Base-by-base conservation (phyloP, 306 rosid genomes). In the Cicer bijugum region DNA sequence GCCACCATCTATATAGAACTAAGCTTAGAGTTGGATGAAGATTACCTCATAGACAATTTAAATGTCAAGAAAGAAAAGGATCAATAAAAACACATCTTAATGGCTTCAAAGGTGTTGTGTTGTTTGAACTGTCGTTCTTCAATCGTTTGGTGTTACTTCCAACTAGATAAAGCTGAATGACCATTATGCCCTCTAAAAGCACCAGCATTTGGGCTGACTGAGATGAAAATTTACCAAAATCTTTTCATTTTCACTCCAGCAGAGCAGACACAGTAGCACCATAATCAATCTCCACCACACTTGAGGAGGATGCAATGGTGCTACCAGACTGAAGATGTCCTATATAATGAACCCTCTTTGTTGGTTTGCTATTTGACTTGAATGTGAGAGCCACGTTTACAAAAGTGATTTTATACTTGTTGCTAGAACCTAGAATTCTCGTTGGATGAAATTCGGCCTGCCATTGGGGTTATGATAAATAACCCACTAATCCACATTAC, bases 131-230 rank as follows among this genome's bases (percentile, higher is more conserved):
- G 58, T 42, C 8, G 11, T 53, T 52, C 38, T 37, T 33, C 17
- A 16, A 23, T 70, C 16, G 6, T 68, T 33, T 35, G 1, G 33
- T 35, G 60, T 9, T 38, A 38, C 23, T 37, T 56, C 20, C 38
- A 33, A 10, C 0, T 33, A 45, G 12, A 58, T 43, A 57, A 72
- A 59, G 47, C 37, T 59, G 48, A 46, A 73, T 73, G 59, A 33
- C 35, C 35, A 33, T 1, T 45, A 14, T 59, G 10, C 11, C 46
- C 12, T 14, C 11, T 58, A 10, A 72, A 28, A 45, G 42, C 6
- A 9, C 58, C 63, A 59, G 9, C 28, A 16, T 14, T n/a, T 35
- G 28, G 50, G 71, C 20, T 17, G 78, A 6, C 14, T 71, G 67
- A 71, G 40, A 6, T 16, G 10, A 9, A 46, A 9, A 15, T 14